Evolutionary conservation across 768 basidiomycete genomes (phyloP).

Genomic region (Russula sp.): DNA sequence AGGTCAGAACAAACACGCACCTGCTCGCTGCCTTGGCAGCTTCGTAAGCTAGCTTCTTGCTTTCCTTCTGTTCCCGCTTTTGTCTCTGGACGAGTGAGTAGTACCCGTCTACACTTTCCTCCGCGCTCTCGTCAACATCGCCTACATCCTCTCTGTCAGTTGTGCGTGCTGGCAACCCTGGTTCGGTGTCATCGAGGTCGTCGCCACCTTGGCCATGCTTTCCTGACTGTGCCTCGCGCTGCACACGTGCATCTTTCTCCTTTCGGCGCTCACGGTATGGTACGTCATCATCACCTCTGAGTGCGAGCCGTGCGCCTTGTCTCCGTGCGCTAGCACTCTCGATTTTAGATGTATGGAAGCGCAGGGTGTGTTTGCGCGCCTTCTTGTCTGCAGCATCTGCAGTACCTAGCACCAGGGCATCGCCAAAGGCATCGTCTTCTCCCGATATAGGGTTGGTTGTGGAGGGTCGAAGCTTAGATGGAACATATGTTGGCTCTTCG

Average conservation of each 20-base stretch:
- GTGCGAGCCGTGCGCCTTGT: slow-evolving; percentile 60
- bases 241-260: slow-evolving; percentile 48
- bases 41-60: slow-evolving; percentile 80
- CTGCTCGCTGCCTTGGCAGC: slow-evolving; percentile 45
- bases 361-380: slow-evolving; percentile 71
- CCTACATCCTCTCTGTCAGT: slow-evolving; percentile 31
- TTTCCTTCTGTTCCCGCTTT: slow-evolving; percentile 62
- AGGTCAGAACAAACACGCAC: slow-evolving; percentile 35
- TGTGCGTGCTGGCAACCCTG: slow-evolving; percentile 28
- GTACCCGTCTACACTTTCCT: slow-evolving; percentile 60
- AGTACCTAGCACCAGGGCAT: slow-evolving; percentile 56
- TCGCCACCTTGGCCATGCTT: slow-evolving; percentile 50
- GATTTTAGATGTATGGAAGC: slow-evolving; percentile 92
- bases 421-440: slow-evolving; percentile 56
- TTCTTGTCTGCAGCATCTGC: slow-evolving; percentile 80
- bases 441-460: slow-evolving; percentile 21
- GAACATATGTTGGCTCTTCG: slow-evolving; percentile 65
- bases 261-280: slow-evolving; percentile 76
- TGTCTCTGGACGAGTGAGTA: slow-evolving; percentile 83
- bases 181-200: slow-evolving; percentile 56
- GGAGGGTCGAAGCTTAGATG: slow-evolving; percentile 19
- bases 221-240: slow-evolving; percentile 45
- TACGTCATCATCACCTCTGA: slow-evolving; percentile 92
- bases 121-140: slow-evolving; percentile 34
- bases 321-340: slow-evolving; percentile 72